Evolutionary conservation across 2,329 filamentous ascomycete species (phyloP).

Genomic region (Sarocladiaceae sp.): DNA sequence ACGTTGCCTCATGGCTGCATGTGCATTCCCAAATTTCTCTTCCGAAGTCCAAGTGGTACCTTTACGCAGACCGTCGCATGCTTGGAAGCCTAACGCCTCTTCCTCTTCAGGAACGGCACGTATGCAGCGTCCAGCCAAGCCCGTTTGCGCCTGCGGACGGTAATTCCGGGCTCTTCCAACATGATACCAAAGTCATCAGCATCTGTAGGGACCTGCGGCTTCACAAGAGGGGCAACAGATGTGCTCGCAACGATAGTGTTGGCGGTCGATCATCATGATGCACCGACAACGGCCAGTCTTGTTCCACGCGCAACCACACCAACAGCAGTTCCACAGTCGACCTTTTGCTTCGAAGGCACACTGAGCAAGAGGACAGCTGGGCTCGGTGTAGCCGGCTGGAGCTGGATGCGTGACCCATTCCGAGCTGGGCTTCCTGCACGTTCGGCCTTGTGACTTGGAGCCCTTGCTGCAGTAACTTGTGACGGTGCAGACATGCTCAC

Average conservation of each 20-base stretch:
- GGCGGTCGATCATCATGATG: slow-evolving; percentile 48
- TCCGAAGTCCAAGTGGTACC: too few species aligned
- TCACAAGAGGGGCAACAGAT: slow-evolving; percentile 49
- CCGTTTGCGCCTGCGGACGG: too few species aligned
- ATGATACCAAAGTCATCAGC: too few species aligned
- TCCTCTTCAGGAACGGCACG: too few species aligned
- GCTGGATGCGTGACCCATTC: slow-evolving; percentile 43
- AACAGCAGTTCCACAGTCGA: slow-evolving; percentile 51
- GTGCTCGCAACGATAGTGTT: slow-evolving; percentile 46
- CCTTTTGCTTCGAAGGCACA: slow-evolving; percentile 48
- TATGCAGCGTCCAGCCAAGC: too few species aligned
- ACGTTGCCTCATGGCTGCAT: too few species aligned
- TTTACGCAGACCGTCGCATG: too few species aligned
- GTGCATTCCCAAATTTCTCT: too few species aligned
- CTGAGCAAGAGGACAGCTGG: slow-evolving; percentile 40
- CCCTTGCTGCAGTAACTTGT: slow-evolving; percentile 36
- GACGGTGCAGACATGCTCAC: slow-evolving; percentile 44
- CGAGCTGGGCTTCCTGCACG: slow-evolving; percentile 39
- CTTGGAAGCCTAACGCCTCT: too few species aligned
- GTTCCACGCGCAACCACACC: slow-evolving; percentile 52
- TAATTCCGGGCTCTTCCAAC: too few species aligned
- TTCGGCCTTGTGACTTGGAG: slow-evolving; percentile 21
- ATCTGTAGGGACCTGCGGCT: slow-evolving; percentile 30
- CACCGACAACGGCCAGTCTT: slow-evolving; percentile 44
- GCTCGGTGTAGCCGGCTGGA: slow-evolving; percentile 34